Percentiles rank a stretch among this genome's conserved stretches.
Conservation (phyloP, 768 basidiomycete species). For the Suillus paluster region DNA sequence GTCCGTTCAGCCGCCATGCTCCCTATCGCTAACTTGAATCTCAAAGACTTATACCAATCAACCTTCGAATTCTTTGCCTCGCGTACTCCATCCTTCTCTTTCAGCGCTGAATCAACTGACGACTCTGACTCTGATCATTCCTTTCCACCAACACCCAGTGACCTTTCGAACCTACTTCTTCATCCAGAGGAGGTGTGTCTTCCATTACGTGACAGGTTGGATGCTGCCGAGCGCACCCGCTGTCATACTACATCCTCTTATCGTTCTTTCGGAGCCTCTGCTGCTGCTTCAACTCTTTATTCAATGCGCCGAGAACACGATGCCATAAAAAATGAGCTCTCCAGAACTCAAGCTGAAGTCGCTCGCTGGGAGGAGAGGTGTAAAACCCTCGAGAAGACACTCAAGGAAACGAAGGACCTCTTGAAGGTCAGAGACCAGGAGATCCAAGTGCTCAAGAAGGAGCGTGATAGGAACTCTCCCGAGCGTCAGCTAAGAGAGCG, state of each 20-base stretch:
- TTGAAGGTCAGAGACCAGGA: constrained; percentile 63
- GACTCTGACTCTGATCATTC: constrained; percentile 33
- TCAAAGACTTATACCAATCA: constrained; percentile 53
- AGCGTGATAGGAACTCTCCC: constrained; percentile 35
- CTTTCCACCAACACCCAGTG: constrained; percentile 31
- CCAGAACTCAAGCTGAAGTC: constrained; percentile 56
- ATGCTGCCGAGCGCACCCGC: constrained; percentile 39
- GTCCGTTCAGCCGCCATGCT: constrained; percentile 46
- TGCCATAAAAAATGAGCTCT: constrained; percentile 56
- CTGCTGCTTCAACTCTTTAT: constrained; percentile 45
- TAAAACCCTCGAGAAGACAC: constrained; percentile 61
- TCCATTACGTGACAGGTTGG: constrained; percentile 48
- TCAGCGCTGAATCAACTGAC: constrained; percentile 28
- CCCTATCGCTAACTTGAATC: constrained; percentile 50
- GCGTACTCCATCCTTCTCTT: constrained; percentile 42
- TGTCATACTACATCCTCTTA: constrained; percentile 37
- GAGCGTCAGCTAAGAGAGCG: constrained; percentile 28
- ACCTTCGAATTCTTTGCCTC: constrained; percentile 65
- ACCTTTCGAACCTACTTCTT: constrained; percentile 36
- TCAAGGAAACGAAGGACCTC: constrained; percentile 67
- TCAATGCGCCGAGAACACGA: constrained; percentile 59
- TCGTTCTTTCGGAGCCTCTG: constrained; percentile 41
- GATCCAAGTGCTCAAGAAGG: constrained; percentile 54
- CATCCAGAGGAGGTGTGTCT: constrained; percentile 48
- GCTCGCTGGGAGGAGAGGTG: constrained; percentile 64